Evolutionary conservation across 1,284 basidiomycete genomes (phyloP).

Genomic region (Singerocomus inundabilis): DNA sequence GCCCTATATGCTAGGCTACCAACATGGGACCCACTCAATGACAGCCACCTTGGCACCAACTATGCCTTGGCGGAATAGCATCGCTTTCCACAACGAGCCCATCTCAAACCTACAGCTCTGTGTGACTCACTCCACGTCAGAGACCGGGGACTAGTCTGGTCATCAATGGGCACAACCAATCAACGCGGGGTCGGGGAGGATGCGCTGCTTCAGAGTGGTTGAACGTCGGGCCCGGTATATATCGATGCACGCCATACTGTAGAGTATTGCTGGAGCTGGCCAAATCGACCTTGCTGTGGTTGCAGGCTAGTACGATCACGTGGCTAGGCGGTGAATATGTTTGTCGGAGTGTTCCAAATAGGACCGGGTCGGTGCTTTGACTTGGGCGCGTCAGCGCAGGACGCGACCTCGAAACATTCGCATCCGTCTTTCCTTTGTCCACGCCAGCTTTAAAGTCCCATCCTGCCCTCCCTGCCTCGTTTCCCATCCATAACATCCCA

Average conservation of each 20-base stretch:
- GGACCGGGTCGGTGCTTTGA: conserved; percentile 22
- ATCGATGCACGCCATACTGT: neutral
- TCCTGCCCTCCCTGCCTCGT: neutral
- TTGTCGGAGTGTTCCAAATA: conserved; percentile 32
- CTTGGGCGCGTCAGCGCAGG: conserved; percentile 37
- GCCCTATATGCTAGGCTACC: too few species aligned
- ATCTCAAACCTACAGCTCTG: neutral
- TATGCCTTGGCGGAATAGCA: neutral
- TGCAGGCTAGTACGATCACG: conserved; percentile 19
- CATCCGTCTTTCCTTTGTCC: conserved; percentile 16
- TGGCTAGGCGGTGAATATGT: conserved; percentile 10
- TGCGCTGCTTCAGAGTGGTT: neutral
- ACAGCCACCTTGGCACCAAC: neutral
- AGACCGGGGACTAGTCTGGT: too few species aligned
- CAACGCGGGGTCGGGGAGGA: neutral
- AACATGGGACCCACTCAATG: neutral
- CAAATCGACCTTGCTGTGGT: conserved; percentile 4
- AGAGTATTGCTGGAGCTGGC: conserved; percentile 2
- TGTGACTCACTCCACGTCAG: neutral
- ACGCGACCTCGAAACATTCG: conserved; percentile 34
- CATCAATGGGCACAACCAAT: neutral
- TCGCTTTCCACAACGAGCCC: neutral
- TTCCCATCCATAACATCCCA: neutral
- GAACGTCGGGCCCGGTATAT: neutral
- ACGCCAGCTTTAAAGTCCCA: conserved; percentile 11